phyloP scores from a whole-genome alignment of 2,329 filamentous ascomycete species.

The Anthostomella pinea region DNA sequence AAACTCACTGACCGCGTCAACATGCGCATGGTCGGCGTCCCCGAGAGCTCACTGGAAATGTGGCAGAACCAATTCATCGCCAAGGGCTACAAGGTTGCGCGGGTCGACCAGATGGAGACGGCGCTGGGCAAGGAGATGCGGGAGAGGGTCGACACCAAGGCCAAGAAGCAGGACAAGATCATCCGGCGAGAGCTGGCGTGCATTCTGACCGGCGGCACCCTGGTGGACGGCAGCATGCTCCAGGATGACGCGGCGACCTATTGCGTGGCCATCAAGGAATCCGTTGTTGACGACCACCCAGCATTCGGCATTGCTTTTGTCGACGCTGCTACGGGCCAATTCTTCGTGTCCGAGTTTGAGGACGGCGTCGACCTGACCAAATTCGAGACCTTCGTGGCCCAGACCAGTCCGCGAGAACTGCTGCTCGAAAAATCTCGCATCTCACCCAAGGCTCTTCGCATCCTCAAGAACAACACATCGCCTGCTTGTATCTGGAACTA shows the following conservation, averaged over 20 bases:
- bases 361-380: constrained; percentile 93
- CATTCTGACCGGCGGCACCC: constrained; percentile 85
- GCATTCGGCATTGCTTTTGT: constrained; percentile 91
- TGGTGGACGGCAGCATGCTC: constrained; percentile 94
- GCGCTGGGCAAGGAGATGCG: constrained; percentile 97
- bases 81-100: constrained; percentile 94
- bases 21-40: constrained; percentile 99
- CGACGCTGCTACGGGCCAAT: constrained; percentile 93
- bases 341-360: constrained; percentile 86
- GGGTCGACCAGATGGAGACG: constrained; percentile 95
- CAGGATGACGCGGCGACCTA: constrained; percentile 97
- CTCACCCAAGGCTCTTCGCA: constrained; percentile 84
- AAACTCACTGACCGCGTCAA: constrained; percentile 98
- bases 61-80: constrained; percentile 99
- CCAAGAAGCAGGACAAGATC: constrained; percentile 81
- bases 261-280: constrained; percentile 91
- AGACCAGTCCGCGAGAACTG: constrained; percentile 84
- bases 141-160: constrained; percentile 71
- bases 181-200: constrained; percentile 88
- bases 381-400: constrained; percentile 94
- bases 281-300: constrained; percentile 68
- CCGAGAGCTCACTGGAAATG: constrained; percentile 89
- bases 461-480: constrained; percentile 91
- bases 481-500: constrained; percentile 96
- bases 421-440: constrained; percentile 83